Evolutionary conservation across 2,329 filamentous ascomycete genomes (phyloP), one percentile per base, ranked within the genome.

Genomic region (Ceratocystis eucalypticola): DNA sequence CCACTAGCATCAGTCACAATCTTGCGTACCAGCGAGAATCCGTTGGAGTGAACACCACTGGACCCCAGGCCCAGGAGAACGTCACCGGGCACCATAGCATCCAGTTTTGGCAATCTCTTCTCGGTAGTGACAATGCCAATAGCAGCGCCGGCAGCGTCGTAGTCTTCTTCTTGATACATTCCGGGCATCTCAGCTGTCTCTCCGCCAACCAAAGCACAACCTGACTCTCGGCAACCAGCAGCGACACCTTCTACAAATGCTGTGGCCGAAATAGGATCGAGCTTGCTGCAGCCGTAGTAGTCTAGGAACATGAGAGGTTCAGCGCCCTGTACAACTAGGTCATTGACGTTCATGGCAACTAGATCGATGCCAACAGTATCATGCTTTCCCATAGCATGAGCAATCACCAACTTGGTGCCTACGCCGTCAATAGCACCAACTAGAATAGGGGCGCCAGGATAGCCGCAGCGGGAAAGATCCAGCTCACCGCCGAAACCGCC

Each of bases 111-210:
- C 46, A 99, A 83, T 66, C 93, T 84, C 62, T 82, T 80, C 4
- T 82, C 83, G 44, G 82, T 77, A 45, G 82, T 79, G 73, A 97
- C 88, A 53, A 91, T 90, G 66, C 94, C 94, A 59, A 96, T 87
- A 20, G 93, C 93, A 48, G 88, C 89, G 69, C 94, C 94, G 25
- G 91, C 92, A 6, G 92, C 91, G 72, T 99, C 94, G 75, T 97
- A 99, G 73, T 95, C 90, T 62, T 91, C 89, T 65, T 84, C 85
- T 69, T 87, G 81, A 78, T 96, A 96, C 80, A 97, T 90, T 65
- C 92, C 92, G 0, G 93, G 93, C 94, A 99, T 97, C 77, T 99
- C 94, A 5, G 94, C 94, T 0, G 94, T 99, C 77, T 99, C 94
- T 57, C 94, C 94, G 48, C 94, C 94, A n/a, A 97, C 89, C 2